Conservation (phyloP, 345 rosid species). For the Sisymbrium irio region DNA sequence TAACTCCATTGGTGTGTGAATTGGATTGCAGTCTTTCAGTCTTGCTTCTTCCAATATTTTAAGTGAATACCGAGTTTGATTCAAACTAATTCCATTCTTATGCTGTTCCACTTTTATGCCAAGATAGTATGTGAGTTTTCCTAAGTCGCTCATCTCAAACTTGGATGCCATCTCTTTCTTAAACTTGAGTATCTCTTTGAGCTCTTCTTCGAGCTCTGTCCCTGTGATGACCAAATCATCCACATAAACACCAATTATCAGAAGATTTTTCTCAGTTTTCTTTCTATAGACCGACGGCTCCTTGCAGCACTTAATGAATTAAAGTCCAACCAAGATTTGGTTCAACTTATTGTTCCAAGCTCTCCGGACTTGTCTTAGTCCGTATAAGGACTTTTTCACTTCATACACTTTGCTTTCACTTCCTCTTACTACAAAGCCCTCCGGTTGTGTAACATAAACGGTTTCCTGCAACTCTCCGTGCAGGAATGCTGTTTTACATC, state of each 20-base stretch:
- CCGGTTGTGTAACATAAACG: too few species aligned
- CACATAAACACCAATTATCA: background rate
- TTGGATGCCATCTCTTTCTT: too few species aligned
- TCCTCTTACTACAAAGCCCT: background rate
- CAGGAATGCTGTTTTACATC: background rate
- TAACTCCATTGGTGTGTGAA: background rate
- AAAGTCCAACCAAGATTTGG: accelerated
- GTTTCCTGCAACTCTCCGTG: background rate
- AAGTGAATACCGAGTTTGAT: background rate
- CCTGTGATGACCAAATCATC: background rate
- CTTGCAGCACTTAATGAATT: background rate
- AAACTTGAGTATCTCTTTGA: too few species aligned
- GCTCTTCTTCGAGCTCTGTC: background rate
- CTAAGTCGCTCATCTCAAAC: background rate
- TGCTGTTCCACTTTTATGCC: background rate
- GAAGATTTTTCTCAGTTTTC: background rate
- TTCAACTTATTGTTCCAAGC: background rate
- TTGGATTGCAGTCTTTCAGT: background rate
- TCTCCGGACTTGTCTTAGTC: background rate
- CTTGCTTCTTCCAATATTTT: background rate
- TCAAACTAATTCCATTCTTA: background rate
- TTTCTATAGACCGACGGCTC: too few species aligned
- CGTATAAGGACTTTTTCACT: background rate
- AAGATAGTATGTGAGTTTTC: background rate
- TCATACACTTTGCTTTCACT: background rate